Base-by-base conservation (phyloP, 257 asterid species). In the Petunia secreta region DNA sequence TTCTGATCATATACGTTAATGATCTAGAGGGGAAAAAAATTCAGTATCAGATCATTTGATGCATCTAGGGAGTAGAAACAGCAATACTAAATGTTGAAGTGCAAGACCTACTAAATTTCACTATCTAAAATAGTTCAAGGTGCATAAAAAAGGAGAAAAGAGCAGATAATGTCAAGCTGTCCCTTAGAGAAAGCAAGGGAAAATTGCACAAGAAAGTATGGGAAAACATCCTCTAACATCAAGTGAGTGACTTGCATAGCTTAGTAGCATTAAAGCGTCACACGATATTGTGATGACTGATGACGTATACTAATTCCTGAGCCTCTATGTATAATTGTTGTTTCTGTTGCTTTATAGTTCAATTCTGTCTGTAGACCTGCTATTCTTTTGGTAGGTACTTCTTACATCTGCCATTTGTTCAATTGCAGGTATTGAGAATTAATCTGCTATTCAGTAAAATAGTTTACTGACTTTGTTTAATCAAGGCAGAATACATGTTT, bases 1-100 rank as follows among this genome's bases (percentile, higher is more conserved):
- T 89, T 92, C 85, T 91, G 98, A 71, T 91, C 89, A 37, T 92
- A 94, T 13, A 94, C 98, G 82, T 94, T 92, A 86, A 94, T 94
- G 92, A 94, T 91, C 98, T 94, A 77, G 71, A 85, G 82, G 82
- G 37, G 57, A 58, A 50, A 57, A 58, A 77, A 39, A 57, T 58
- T 77, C 69, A 77, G 69, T 55, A n/a, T 50, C 78, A 34, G 46
- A 3, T 44, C 34, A 73, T 73, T 73, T 50, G 62, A 50, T 73
- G 36, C 62, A 71, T 44, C 16, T 69, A 69, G 76, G 58, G 76
- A 11, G 46, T 5, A 50, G 78, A 50, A 73, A 50, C 46, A 13
- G 62, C 25, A 73, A 50, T 11, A 36, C 4, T 73, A 34, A 11
- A 50, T 36, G 46, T 36, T 36, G 62, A 52, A 50, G 62, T 50